Conservation (phyloP, 768 basidiomycete species). For the Suillus plorans region DNA sequence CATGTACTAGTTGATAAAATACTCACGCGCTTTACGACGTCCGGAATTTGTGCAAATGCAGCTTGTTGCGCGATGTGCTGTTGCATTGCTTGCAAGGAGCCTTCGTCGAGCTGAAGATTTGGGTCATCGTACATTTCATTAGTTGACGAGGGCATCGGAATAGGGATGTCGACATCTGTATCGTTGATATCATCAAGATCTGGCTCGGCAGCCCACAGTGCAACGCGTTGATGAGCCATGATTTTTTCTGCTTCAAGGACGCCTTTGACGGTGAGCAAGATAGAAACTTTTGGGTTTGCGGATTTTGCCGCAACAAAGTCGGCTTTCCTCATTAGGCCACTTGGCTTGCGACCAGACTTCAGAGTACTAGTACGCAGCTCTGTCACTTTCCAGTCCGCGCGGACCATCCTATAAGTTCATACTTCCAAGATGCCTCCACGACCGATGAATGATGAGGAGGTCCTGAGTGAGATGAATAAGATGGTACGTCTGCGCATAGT, state of each 20-base stretch:
- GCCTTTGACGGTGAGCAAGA: slow-evolving; percentile 9
- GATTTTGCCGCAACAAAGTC: slow-evolving; percentile 1
- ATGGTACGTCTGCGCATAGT: slow-evolving; percentile 61
- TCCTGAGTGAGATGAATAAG: slow-evolving; percentile 97
- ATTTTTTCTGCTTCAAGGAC: slow-evolving; percentile 8
- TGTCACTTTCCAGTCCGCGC: neutral
- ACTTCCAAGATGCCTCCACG: slow-evolving; percentile 60
- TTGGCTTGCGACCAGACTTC: neutral
- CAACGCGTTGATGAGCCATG: slow-evolving; percentile 66
- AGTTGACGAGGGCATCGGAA: slow-evolving; percentile 23
- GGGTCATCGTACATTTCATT: slow-evolving; percentile 31
- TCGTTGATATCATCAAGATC: slow-evolving; percentile 76
- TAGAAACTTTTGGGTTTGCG: slow-evolving; percentile 3
- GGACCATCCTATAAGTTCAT: neutral
- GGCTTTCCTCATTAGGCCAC: slow-evolving; percentile 3
- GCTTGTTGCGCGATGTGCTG: slow-evolving; percentile 84
- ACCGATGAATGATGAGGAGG: slow-evolving; percentile 92
- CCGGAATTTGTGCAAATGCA: slow-evolving; percentile 81
- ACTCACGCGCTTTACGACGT: slow-evolving; percentile 84
- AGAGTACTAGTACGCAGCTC: neutral
- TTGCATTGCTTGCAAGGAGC: slow-evolving; percentile 69
- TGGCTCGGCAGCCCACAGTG: slow-evolving; percentile 75
- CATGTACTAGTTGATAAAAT: neutral
- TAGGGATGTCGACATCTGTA: slow-evolving; percentile 52
- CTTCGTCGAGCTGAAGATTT: slow-evolving; percentile 68